phyloP scores from a whole-genome alignment of 164 flowering plant species.

The Tetrastigma voinierianum region DNA sequence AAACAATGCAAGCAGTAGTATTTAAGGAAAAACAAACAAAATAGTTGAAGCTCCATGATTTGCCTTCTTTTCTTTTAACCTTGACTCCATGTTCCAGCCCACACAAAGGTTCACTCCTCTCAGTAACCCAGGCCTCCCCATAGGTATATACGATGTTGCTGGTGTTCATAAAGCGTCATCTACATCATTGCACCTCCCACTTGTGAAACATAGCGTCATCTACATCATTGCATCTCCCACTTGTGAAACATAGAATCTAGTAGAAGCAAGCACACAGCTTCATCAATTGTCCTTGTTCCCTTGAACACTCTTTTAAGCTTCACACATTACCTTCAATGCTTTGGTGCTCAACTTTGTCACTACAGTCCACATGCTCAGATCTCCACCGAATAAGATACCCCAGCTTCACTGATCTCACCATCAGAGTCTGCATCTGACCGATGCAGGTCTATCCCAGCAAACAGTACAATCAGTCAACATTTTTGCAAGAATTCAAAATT shows the following conservation, averaged over 20 bases:
- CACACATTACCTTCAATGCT: too few relatives aligned
- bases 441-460: background rate
- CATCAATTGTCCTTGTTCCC: too few relatives aligned
- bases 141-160: background rate
- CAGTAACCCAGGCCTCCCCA: background rate
- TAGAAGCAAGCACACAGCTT: too few relatives aligned
- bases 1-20: background rate
- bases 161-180: background rate
- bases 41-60: background rate
- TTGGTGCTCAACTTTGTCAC: too few relatives aligned
- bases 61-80: background rate
- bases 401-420: too few relatives aligned
- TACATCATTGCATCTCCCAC: background rate
- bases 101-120: background rate
- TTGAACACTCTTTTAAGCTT: too few relatives aligned
- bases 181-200: background rate
- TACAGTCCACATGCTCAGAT: too few relatives aligned
- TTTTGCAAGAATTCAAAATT: background rate
- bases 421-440: background rate
- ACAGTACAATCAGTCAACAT: background rate
- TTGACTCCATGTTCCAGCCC: background rate
- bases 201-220: too few relatives aligned
- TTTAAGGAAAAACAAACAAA: background rate
- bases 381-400: too few relatives aligned
- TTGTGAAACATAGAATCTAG: too few relatives aligned